phyloP scores from a whole-genome alignment of 768 basidiomycete species.

The Leccinum boreale region DNA sequence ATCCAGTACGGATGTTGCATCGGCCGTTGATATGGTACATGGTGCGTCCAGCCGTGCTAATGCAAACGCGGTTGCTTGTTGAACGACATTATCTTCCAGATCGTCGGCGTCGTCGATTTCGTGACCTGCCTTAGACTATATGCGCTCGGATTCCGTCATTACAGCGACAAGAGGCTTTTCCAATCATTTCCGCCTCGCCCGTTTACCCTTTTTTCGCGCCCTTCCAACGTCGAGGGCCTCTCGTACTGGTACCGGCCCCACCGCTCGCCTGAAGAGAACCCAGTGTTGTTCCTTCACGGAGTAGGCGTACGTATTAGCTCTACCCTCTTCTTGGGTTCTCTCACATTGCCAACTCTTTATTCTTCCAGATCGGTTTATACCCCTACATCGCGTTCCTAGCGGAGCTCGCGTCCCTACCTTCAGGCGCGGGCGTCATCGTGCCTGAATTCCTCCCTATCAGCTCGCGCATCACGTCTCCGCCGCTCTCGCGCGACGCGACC shows the following conservation, averaged over 20 bases:
- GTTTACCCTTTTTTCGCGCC: constrained; percentile 41
- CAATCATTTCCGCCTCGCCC: constrained; percentile 54
- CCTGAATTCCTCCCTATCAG: constrained; percentile 59
- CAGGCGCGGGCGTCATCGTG: constrained; percentile 55
- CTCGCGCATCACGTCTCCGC: constrained; percentile 55
- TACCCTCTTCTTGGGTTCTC: background rate
- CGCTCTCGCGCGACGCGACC: constrained; percentile 40
- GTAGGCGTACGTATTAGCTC: constrained; percentile 47
- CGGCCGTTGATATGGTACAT: constrained; percentile 68
- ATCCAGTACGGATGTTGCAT: constrained; percentile 53
- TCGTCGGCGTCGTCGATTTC: constrained; percentile 50
- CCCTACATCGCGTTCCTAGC: constrained; percentile 53
- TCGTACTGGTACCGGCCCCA: constrained; percentile 53
- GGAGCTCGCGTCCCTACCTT: constrained; percentile 41
- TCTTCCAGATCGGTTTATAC: constrained; percentile 54
- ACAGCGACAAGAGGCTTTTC: constrained; percentile 35
- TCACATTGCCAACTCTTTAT: background rate
- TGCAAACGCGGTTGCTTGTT: background rate
- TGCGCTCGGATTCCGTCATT: constrained; percentile 52
- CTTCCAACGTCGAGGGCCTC: constrained; percentile 33
- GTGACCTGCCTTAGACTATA: constrained; percentile 39
- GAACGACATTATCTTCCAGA: constrained; percentile 32
- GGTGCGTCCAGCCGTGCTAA: background rate
- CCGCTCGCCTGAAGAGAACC: constrained; percentile 41
- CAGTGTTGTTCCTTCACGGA: constrained; percentile 65